Evolutionary conservation across 331 rosid genomes (phyloP).

Genomic region (Prunus yedoensis): DNA sequence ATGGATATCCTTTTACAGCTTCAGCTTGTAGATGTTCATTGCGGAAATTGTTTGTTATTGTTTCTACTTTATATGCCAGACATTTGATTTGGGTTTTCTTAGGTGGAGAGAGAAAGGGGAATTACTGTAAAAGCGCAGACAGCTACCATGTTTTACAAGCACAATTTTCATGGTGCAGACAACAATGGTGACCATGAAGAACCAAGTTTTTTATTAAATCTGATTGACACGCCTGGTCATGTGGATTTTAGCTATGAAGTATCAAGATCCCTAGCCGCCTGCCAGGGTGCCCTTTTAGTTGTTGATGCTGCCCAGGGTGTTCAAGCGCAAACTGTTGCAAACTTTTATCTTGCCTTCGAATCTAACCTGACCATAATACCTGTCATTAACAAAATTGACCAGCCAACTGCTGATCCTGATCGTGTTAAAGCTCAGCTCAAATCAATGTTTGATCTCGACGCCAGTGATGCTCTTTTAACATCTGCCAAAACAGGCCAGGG

Average conservation of each 20-base stretch:
- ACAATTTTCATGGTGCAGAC: constrained; percentile 31
- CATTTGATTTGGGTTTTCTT: constrained; percentile 32
- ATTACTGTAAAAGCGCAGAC: constrained; percentile 96
- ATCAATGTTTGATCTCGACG: constrained; percentile 86
- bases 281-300: constrained; percentile 96
- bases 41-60: background rate
- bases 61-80: constrained; percentile 6
- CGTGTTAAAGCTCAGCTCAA: constrained; percentile 78
- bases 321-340: constrained; percentile 98
- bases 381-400: constrained; percentile 87
- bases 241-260: constrained; percentile 97
- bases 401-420: constrained; percentile 94
- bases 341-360: constrained; percentile 90
- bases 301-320: constrained; percentile 99
- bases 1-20: background rate
- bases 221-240: constrained; percentile 96
- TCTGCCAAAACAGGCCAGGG: constrained; percentile 95
- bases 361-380: constrained; percentile 78
- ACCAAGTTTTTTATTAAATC: constrained; percentile 58
- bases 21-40: background rate
- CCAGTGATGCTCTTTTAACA: constrained; percentile 69
- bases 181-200: constrained; percentile 32
- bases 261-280: constrained; percentile 93
- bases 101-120: constrained; percentile 98
- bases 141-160: constrained; percentile 81